Percentiles rank a stretch among this genome's conserved stretches.
These are phyloP conservation scores for Buxus sempervirens DNA, from an alignment of 164 flowering plant genomes.

Conservation along the genomic window DNA sequence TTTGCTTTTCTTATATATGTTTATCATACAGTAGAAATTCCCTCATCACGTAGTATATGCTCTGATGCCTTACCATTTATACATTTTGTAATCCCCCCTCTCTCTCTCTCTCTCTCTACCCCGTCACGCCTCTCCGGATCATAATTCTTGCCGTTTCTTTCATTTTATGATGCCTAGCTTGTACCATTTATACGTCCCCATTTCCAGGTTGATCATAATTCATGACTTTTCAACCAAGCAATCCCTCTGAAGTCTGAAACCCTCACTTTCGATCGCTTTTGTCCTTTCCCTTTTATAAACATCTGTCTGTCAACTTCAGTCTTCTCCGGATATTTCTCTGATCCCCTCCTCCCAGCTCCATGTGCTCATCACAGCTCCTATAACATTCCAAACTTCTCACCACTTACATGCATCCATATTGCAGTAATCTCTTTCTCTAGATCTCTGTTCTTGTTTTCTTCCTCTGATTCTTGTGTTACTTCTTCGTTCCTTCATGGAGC, in stretches of 20 bases:
- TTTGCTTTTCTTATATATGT: too few relatives aligned
- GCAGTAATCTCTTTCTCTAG: conserved; percentile 5
- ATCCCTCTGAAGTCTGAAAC: conserved; percentile 40
- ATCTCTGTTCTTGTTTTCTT: not conserved
- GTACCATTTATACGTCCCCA: conserved; percentile 11
- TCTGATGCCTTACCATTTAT: too few relatives aligned
- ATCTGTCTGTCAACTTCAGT: conserved; percentile 78
- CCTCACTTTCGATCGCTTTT: conserved; percentile 56
- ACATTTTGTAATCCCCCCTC: conserved; percentile 19
- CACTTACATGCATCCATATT: conserved; percentile 18
- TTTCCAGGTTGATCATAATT: conserved; percentile 23
- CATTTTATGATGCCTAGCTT: conserved; percentile 13
- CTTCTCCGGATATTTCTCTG: conserved; percentile 69
- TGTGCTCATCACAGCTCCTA: conserved; percentile 18
- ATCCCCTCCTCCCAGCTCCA: conserved; percentile 26
- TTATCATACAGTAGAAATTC: too few relatives aligned
- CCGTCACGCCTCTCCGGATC: too few relatives aligned
- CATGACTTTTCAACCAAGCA: conserved; percentile 57
- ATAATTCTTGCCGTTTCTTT: conserved; percentile 43
- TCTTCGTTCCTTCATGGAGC: conserved; percentile 35
- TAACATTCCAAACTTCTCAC: conserved; percentile 12
- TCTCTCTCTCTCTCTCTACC: too few relatives aligned
- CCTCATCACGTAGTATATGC: too few relatives aligned
- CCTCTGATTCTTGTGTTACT: conserved; percentile 16
- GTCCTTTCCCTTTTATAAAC: conserved; percentile 64